Evolutionary conservation across 2,329 filamentous ascomycete species (phyloP).

Genomic region (Leptographium radiaticola): DNA sequence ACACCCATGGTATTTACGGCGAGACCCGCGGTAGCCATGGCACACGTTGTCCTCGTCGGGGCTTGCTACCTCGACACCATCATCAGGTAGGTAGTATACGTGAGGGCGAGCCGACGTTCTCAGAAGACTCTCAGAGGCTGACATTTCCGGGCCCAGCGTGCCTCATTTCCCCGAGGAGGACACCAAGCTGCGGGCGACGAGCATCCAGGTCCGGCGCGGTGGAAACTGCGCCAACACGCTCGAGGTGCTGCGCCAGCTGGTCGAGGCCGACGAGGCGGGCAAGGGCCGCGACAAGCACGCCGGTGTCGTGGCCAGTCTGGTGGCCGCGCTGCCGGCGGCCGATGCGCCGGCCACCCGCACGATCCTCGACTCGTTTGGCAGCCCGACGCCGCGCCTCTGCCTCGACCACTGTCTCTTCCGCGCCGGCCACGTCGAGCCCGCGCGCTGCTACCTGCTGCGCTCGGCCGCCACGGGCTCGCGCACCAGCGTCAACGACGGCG

Average conservation of each 20-base stretch:
- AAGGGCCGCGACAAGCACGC: not conserved
- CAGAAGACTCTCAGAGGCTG: too few relatives aligned
- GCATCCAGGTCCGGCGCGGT: slow-evolving; percentile 46
- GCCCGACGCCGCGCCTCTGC: slow-evolving; percentile 2
- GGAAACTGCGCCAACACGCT: slow-evolving; percentile 63
- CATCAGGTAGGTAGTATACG: slow-evolving; percentile 35
- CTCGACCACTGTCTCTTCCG: slow-evolving; percentile 48
- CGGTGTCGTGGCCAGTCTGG: slow-evolving; percentile 25
- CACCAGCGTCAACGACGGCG: slow-evolving; percentile 52
- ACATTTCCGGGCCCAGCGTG: too few relatives aligned
- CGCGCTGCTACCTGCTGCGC: slow-evolving; percentile 57
- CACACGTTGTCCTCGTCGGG: slow-evolving; percentile 49
- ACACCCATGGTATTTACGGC: too few relatives aligned
- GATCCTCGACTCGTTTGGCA: slow-evolving; percentile 41
- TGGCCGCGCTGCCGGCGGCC: slow-evolving; percentile 40
- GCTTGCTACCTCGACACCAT: slow-evolving; percentile 63
- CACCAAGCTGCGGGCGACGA: slow-evolving; percentile 55
- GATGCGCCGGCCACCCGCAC: slow-evolving; percentile 35
- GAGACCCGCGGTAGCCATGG: too few relatives aligned
- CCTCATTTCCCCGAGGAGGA: slow-evolving; percentile 58
- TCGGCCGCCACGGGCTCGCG: slow-evolving; percentile 45
- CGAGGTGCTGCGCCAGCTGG: slow-evolving; percentile 54
- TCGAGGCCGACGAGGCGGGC: slow-evolving; percentile 14
- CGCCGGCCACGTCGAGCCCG: slow-evolving; percentile 37
- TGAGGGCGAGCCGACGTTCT: not conserved